Evolutionary conservation across 2,329 filamentous ascomycete species (phyloP).

Genomic region (Fonsecaea erecta): DNA sequence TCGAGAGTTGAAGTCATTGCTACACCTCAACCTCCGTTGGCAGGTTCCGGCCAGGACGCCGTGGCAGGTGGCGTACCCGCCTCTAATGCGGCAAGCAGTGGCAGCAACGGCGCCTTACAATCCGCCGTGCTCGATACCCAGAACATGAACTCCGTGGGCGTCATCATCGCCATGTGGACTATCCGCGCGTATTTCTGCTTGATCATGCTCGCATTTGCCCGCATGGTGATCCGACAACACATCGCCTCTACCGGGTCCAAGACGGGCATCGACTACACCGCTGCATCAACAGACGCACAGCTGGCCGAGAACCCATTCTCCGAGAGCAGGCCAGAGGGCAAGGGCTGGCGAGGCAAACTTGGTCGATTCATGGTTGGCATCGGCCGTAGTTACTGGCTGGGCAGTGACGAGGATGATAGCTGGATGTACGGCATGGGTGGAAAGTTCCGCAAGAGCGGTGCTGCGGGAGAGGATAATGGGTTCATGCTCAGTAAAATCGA

Average conservation of each 20-base stretch:
- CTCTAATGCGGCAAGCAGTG: slow-evolving; percentile 43
- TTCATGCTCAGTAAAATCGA: slow-evolving; percentile 52
- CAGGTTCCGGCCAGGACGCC: slow-evolving; percentile 56
- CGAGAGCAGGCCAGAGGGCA: slow-evolving; percentile 69
- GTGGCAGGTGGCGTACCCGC: slow-evolving; percentile 42
- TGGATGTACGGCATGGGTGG: slow-evolving; percentile 62
- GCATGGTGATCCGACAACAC: slow-evolving; percentile 74
- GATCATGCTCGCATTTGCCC: slow-evolving; percentile 80
- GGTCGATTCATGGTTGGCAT: slow-evolving; percentile 79
- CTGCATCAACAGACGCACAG: slow-evolving; percentile 53
- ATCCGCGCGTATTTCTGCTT: slow-evolving; percentile 82
- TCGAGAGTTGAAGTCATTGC: slow-evolving; percentile 61
- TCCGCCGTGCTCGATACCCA: slow-evolving; percentile 67
- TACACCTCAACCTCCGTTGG: slow-evolving; percentile 51
- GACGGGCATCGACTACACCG: slow-evolving; percentile 47
- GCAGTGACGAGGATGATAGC: slow-evolving; percentile 55
- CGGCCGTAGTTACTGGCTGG: slow-evolving; percentile 80
- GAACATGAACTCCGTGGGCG: slow-evolving; percentile 74
- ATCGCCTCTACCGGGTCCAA: slow-evolving; percentile 53
- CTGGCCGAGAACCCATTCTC: slow-evolving; percentile 71
- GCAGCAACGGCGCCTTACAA: slow-evolving; percentile 53
- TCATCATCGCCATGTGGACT: slow-evolving; percentile 74
- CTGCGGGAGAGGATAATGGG: slow-evolving; percentile 44
- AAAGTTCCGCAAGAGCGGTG: slow-evolving; percentile 47
- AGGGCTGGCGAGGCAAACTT: slow-evolving; percentile 77